Conservation (phyloP, 75 land plant genomes). For the Cunninghamia lanceolata region DNA sequence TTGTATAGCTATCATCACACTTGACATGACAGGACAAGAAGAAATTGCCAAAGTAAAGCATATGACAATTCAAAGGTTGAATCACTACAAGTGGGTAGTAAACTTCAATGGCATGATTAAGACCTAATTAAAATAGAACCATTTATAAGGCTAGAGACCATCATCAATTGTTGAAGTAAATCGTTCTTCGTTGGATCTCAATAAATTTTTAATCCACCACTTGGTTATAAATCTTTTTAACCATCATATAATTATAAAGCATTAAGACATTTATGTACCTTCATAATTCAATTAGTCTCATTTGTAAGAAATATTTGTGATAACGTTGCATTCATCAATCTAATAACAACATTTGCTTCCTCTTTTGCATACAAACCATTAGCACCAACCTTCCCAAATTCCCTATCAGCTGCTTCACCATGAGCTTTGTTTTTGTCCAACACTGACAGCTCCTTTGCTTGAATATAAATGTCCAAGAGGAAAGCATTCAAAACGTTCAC, state of each 20-base stretch:
- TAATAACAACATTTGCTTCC: constrained; percentile 74
- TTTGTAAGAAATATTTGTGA: constrained; percentile 71
- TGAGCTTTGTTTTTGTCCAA: constrained; percentile 50
- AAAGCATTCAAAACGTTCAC: too few species aligned
- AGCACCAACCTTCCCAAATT: constrained; percentile 13
- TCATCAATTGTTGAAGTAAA: neutral
- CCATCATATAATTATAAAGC: neutral
- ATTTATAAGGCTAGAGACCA: neutral
- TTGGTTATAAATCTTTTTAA: neutral
- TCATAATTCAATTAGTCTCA: constrained; percentile 88
- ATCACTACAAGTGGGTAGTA: neutral
- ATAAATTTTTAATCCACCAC: neutral
- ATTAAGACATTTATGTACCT: constrained; percentile 51
- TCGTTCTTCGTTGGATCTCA: neutral
- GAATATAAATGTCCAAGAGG: too few species aligned
- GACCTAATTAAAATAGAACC: neutral
- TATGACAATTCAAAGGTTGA: neutral
- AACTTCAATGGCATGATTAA: neutral
- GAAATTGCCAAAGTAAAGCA: neutral
- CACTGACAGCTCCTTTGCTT: constrained; percentile 51
- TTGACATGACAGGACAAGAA: neutral
- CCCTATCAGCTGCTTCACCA: constrained; percentile 19
- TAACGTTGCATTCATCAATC: constrained; percentile 80
- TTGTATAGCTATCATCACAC: neutral
- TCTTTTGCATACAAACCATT: constrained; percentile 37